Conservation (phyloP, 2,329 filamentous ascomycete species). For the Aureobasidium sp. region DNA sequence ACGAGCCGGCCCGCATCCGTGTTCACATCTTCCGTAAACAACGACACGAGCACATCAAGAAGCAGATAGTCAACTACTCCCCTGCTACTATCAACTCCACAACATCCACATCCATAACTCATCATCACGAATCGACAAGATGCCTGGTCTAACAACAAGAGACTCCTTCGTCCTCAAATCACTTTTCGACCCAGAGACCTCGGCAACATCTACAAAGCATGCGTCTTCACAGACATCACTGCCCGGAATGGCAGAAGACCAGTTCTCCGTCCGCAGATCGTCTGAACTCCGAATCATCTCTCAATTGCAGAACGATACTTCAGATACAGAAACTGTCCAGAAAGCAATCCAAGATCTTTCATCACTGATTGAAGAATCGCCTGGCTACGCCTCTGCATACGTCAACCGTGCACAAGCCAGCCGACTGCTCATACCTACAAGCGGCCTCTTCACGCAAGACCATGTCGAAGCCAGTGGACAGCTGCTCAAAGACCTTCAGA, state of each 20-base stretch:
- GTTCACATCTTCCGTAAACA: not conserved
- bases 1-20: not conserved
- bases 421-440: conserved; percentile 30
- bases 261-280: not conserved
- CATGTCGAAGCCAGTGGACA: conserved; percentile 6
- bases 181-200: conserved; percentile 33
- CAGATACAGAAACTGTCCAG: not conserved
- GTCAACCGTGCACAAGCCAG: conserved; percentile 66
- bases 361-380: conserved; percentile 46
- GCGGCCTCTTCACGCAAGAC: conserved; percentile 10
- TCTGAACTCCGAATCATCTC: conserved; percentile 8
- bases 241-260: not conserved
- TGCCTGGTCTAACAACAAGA: conserved; percentile 25
- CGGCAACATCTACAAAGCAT: conserved; percentile 22
- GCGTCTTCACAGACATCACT: not conserved
- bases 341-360: conserved; percentile 1
- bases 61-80: not conserved
- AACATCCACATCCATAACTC: not conserved
- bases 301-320: not conserved
- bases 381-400: conserved; percentile 61
- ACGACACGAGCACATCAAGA: not conserved
- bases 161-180: conserved; percentile 30
- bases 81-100: not conserved
- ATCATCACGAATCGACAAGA: not conserved
- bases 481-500: conserved; percentile 29